Conservation (phyloP, 2,329 filamentous ascomycete genomes). For the Nakataea oryzae region DNA sequence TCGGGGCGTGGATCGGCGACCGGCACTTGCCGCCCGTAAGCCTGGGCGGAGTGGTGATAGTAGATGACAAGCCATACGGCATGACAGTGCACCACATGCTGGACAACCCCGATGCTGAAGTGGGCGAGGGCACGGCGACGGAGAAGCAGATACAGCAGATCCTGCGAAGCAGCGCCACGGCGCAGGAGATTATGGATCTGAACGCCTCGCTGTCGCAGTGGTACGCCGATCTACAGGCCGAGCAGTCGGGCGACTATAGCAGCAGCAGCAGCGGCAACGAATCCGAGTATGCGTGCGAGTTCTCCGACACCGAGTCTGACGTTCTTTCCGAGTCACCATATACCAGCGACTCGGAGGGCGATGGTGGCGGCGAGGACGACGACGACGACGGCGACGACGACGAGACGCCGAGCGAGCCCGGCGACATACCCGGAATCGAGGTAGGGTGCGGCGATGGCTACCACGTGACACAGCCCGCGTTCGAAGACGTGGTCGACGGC, state of each 20-base stretch:
- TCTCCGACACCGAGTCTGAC: slow-evolving; percentile 53
- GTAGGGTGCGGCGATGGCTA: slow-evolving; percentile 67
- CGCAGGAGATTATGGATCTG: slow-evolving; percentile 16
- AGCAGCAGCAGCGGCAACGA: slow-evolving; percentile 33
- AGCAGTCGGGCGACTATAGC: slow-evolving; percentile 19
- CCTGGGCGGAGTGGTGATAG: slow-evolving; percentile 75
- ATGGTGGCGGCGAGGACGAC: slow-evolving; percentile 7
- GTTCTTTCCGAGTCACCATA: slow-evolving; percentile 36
- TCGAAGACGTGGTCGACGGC: slow-evolving; percentile 74
- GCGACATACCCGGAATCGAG: slow-evolving; percentile 71
- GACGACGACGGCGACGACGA: slow-evolving; percentile 43
- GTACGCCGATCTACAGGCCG: slow-evolving; percentile 25
- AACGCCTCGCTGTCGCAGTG: slow-evolving; percentile 26
- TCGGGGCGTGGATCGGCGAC: slow-evolving; percentile 79
- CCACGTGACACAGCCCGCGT: slow-evolving; percentile 80
- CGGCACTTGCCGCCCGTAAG: slow-evolving; percentile 84
- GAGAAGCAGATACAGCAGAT: slow-evolving; percentile 6
- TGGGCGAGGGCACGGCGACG: slow-evolving; percentile 7
- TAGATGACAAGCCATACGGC: slow-evolving; percentile 77
- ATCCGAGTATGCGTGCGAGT: slow-evolving; percentile 48
- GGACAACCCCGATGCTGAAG: slow-evolving; percentile 49
- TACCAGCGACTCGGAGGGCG: slow-evolving; percentile 33
- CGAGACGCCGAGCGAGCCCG: slow-evolving; percentile 46
- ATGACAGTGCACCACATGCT: slow-evolving; percentile 98
- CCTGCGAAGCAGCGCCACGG: slow-evolving; percentile 13